These are phyloP conservation scores for Bipolaris cookei DNA, from an alignment of 2,329 filamentous ascomycete species.

Conservation along the genomic window DNA sequence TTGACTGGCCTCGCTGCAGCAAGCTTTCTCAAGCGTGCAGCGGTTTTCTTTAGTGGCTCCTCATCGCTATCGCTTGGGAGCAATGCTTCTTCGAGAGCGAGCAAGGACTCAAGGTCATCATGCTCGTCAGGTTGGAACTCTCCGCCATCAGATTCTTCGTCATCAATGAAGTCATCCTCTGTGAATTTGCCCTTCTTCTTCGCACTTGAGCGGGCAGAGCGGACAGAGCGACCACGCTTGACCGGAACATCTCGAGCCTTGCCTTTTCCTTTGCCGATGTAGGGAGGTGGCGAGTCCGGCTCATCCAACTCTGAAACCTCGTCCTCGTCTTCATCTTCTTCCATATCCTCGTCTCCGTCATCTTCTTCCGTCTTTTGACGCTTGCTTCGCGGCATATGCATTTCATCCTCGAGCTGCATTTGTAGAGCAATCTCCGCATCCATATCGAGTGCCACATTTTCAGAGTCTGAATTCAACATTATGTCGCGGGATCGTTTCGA, in stretches of 20 bases:
- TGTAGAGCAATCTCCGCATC: slow-evolving; percentile 63
- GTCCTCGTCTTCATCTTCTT: slow-evolving; percentile 19
- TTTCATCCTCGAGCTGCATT: slow-evolving; percentile 63
- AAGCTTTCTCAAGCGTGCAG: slow-evolving; percentile 26
- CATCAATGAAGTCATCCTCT: slow-evolving; percentile 27
- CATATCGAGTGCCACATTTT: slow-evolving; percentile 45
- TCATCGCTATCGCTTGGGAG: slow-evolving; percentile 37
- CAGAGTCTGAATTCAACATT: slow-evolving; percentile 38
- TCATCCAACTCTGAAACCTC: slow-evolving; percentile 11
- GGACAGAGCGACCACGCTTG: slow-evolving; percentile 27
- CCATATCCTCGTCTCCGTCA: slow-evolving; percentile 45
- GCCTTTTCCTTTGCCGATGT: slow-evolving; percentile 35
- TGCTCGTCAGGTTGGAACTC: slow-evolving; percentile 38
- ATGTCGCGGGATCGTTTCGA: slow-evolving; percentile 33
- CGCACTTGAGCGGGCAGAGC: slow-evolving; percentile 29
- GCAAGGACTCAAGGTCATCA: slow-evolving; percentile 30
- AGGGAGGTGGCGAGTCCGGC: slow-evolving; percentile 13
- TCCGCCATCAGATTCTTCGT: slow-evolving; percentile 35
- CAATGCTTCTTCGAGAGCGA: slow-evolving; percentile 27
- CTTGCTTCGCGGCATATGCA: slow-evolving; percentile 51
- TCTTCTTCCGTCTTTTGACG: slow-evolving; percentile 41
- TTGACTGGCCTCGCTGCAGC: slow-evolving; percentile 16
- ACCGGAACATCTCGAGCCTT: slow-evolving; percentile 22
- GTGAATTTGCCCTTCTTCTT: slow-evolving; percentile 23
- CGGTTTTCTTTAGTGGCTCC: slow-evolving; percentile 30